These are phyloP conservation scores for Vigna mungo DNA, from an alignment of 306 rosid genomes.

Conservation along the genomic window DNA sequence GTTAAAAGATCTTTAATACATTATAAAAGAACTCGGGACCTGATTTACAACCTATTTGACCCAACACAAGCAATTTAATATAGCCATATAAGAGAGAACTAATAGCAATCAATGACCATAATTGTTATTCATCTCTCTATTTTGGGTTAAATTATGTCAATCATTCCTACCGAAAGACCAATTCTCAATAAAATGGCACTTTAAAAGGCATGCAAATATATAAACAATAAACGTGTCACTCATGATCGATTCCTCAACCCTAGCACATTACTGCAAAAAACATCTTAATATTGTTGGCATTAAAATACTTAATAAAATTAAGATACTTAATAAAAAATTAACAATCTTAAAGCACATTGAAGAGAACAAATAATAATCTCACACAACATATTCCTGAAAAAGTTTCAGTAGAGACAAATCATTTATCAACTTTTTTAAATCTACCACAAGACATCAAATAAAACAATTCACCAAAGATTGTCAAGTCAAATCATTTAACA, in stretches of 20 bases:
- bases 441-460: conserved; percentile 15
- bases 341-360: conserved; percentile 14
- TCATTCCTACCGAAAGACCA: neutral
- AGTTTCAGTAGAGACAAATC: neutral
- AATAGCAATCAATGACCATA: neutral
- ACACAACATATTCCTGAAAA: conserved; percentile 9
- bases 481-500: neutral
- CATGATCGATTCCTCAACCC: conserved; percentile 21
- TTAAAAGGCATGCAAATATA: conserved; percentile 8
- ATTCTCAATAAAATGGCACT: neutral
- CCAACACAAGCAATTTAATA: conserved; percentile 5
- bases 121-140: neutral
- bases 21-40: neutral
- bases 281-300: conserved; percentile 26
- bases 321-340: conserved; percentile 15
- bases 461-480: neutral
- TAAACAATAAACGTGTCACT: neutral
- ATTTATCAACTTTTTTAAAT: conserved; percentile 2
- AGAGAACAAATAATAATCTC: neutral
- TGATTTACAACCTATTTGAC: conserved; percentile 9
- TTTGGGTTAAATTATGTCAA: neutral
- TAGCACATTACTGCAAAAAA: neutral
- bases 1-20: neutral
- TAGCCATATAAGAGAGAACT: conserved; percentile 1
- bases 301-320: neutral